Percentiles rank a stretch among this genome's conserved stretches.
Conservation (phyloP, 768 basidiomycete species). For the Termitomyces sp. region DNA sequence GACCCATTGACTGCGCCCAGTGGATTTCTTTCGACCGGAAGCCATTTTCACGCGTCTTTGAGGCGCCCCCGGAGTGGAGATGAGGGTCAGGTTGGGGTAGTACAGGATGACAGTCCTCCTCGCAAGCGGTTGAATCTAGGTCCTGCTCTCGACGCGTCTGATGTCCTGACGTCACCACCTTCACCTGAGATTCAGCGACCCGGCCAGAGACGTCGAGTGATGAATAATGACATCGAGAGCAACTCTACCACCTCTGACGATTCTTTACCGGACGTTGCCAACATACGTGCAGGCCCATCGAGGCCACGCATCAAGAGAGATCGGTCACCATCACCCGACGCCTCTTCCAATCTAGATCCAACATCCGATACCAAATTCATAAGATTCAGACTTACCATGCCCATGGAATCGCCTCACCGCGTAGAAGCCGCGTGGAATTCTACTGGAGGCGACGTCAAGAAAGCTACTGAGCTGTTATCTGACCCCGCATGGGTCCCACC, state of each 20-base stretch:
- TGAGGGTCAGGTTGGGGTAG: constrained; percentile 33
- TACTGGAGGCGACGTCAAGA: constrained; percentile 56
- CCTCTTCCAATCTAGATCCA: constrained; percentile 26
- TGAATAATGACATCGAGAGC: constrained; percentile 33
- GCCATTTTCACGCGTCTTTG: constrained; percentile 48
- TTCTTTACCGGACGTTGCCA: constrained; percentile 48
- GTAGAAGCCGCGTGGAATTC: constrained; percentile 69
- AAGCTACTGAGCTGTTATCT: constrained; percentile 54
- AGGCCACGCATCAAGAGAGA: constrained; percentile 56
- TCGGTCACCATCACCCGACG: constrained; percentile 32
- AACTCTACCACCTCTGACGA: constrained; percentile 69
- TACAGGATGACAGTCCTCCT: constrained; percentile 62
- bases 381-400: constrained; percentile 63
- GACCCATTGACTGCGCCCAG: constrained; percentile 63
- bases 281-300: constrained; percentile 39
- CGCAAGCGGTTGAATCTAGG: constrained; percentile 69
- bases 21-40: constrained; percentile 46
- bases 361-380: constrained; percentile 42
- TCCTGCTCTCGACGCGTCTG: constrained; percentile 32
- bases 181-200: constrained; percentile 60
- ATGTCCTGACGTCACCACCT: constrained; percentile 42
- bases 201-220: constrained; percentile 45
- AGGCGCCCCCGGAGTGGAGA: constrained; percentile 42
- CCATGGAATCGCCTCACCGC: constrained; percentile 38
- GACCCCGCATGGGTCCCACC: constrained; percentile 54